Evolutionary conservation across 2,329 filamentous ascomycete genomes (phyloP).

Genomic region (Aspergillus melleus): DNA sequence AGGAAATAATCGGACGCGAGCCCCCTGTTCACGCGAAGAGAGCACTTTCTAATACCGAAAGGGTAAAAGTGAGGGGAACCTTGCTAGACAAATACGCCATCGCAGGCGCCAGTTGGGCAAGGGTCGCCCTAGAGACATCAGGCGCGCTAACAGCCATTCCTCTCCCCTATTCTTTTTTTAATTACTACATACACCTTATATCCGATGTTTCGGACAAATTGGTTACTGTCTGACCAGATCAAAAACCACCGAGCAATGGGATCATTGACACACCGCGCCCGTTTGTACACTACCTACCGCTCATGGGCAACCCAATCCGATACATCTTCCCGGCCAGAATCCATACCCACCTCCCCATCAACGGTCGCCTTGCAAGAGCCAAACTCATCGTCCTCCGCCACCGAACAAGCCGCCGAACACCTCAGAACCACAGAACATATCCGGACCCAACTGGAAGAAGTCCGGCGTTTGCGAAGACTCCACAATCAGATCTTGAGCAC

Average conservation of each 20-base stretch:
- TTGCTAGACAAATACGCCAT: neutral
- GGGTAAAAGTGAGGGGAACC: neutral
- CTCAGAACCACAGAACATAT: slow-evolving; percentile 16
- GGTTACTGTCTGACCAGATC: too few species aligned
- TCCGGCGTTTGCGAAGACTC: slow-evolving; percentile 14
- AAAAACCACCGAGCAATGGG: too few species aligned
- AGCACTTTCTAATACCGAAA: neutral
- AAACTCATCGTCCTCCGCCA: neutral
- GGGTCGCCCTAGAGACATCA: neutral
- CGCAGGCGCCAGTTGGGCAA: too few species aligned
- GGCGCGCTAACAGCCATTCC: too few species aligned
- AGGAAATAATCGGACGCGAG: too few species aligned
- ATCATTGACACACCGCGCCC: too few species aligned
- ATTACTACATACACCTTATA: too few species aligned
- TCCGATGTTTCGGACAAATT: too few species aligned
- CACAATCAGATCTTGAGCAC: slow-evolving; percentile 7
- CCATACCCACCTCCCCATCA: neutral
- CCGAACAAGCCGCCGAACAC: slow-evolving; percentile 33
- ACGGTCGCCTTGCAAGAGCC: neutral
- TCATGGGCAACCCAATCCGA: too few species aligned
- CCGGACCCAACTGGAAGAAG: slow-evolving; percentile 19
- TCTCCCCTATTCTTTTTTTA: too few species aligned
- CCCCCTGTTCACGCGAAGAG: too few species aligned
- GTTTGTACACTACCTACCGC: slow-evolving; percentile 22
- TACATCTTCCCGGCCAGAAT: neutral